phyloP scores from a whole-genome alignment of 371 early-diverging fungal species.

The Smittium culicis region DNA sequence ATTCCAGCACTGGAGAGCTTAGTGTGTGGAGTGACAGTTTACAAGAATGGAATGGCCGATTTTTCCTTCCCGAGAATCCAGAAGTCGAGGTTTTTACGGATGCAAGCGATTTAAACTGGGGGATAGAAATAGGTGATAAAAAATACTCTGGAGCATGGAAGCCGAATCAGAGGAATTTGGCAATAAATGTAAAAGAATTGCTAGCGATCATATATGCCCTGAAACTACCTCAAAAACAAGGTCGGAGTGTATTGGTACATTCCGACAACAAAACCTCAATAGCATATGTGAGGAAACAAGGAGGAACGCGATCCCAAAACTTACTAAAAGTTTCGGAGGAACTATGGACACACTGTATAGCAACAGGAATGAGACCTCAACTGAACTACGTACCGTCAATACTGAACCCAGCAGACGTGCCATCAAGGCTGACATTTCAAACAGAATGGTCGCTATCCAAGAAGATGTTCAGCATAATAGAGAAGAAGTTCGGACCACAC shows the following conservation, averaged over 20 bases:
- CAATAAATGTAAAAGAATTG: conserved; percentile 3
- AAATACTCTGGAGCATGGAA: not conserved
- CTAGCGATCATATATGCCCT: not conserved
- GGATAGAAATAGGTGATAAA: not conserved
- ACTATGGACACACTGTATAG: not conserved
- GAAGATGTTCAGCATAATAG: not conserved
- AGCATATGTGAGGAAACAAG: not conserved
- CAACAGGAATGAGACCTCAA: not conserved
- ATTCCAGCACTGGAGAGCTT: not conserved
- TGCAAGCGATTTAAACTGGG: not conserved
- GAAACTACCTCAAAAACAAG: not conserved
- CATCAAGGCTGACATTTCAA: not conserved
- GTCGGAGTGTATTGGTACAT: not conserved
- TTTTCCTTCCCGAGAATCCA: not conserved
- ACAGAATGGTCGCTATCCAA: not conserved
- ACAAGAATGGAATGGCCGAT: not conserved
- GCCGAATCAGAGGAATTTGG: not conserved
- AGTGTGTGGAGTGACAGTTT: not conserved
- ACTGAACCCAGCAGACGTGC: not conserved
- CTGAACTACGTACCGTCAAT: not conserved
- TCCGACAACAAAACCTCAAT: conserved; percentile 1
- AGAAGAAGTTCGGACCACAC: not conserved
- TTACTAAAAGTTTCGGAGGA: not conserved
- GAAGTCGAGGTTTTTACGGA: not conserved
- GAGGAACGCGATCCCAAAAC: not conserved